Evolutionary conservation across 1,139 yeast species (phyloP).

Genomic region (Magnusiomyces tetraspermus): DNA sequence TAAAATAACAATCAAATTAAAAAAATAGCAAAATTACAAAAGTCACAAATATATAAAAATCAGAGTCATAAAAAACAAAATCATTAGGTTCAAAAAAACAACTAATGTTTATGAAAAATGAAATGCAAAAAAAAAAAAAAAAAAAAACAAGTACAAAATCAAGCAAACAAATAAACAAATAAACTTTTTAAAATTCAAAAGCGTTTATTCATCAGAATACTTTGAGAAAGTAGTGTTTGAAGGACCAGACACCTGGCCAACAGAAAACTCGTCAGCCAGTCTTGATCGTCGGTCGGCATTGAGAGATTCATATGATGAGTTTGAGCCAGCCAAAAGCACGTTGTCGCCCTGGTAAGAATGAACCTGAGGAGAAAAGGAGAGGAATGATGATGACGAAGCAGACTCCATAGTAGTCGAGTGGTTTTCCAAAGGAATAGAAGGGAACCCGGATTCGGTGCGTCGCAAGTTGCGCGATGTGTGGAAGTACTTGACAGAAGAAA

Average conservation of each 20-base stretch:
- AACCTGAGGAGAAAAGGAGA: conserved; percentile 1
- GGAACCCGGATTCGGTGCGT: not conserved
- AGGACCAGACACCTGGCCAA: conserved; percentile 1
- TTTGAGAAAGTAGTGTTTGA: conserved; percentile 1
- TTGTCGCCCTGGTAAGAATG: not conserved
- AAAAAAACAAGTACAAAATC: not conserved
- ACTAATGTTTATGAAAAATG: too few species aligned
- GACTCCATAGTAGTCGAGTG: not conserved
- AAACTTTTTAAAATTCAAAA: not conserved
- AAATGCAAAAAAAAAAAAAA: too few species aligned
- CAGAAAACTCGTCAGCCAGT: not conserved
- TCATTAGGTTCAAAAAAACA: too few species aligned
- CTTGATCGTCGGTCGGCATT: not conserved
- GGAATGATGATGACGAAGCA: not conserved
- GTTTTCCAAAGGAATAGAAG: not conserved
- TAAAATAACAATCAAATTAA: too few species aligned
- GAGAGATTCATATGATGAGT: not conserved
- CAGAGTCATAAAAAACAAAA: too few species aligned
- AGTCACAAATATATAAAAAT: too few species aligned
- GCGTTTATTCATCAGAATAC: not conserved
- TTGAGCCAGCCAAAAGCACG: conserved; percentile 3
- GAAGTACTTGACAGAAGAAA: not conserved
- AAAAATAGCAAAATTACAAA: too few species aligned
- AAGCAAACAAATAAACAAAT: not conserved
- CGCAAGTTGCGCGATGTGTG: not conserved